A percentile compares a stretch with the other conserved stretches of the same genome.
Conservation (phyloP, 164 flowering plant species). For the Warburgia ugandensis region DNA sequence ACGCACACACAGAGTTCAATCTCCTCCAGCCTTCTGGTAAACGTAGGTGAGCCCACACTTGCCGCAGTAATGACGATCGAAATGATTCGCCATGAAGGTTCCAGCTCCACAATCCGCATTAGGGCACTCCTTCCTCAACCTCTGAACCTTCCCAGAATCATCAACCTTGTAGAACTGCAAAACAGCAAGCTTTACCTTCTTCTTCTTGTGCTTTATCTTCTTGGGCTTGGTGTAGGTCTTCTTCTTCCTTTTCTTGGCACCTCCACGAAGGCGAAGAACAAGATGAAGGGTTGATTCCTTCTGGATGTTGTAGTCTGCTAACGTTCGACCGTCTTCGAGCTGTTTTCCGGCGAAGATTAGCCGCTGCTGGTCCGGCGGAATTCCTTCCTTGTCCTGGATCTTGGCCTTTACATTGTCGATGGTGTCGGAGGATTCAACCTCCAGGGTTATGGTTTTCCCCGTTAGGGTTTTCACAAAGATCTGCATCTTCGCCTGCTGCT, state of each 20-base stretch:
- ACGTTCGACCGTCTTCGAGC: constrained; percentile 53
- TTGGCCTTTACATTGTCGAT: constrained; percentile 20
- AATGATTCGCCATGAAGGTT: too few species aligned
- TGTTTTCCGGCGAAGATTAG: constrained; percentile 53
- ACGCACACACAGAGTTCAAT: too few species aligned
- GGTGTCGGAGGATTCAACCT: constrained; percentile 30
- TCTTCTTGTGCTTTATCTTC: constrained; percentile 53
- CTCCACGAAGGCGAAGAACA: constrained; percentile 41
- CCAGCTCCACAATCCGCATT: too few species aligned
- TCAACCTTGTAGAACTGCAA: constrained; percentile 48
- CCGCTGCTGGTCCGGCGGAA: constrained; percentile 49
- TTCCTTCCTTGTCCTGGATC: constrained; percentile 27
- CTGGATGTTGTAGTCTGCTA: constrained; percentile 49
- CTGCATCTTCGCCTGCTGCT: constrained; percentile 48
- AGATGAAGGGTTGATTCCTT: constrained; percentile 49
- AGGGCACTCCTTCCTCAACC: too few species aligned
- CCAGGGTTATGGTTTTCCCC: constrained; percentile 52
- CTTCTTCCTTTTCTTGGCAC: constrained; percentile 52
- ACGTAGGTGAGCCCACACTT: too few species aligned
- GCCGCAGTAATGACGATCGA: too few species aligned
- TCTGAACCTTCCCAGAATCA: constrained; percentile 45
- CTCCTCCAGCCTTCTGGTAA: too few species aligned
- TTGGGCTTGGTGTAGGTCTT: constrained; percentile 55
- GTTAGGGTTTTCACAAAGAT: constrained; percentile 61
- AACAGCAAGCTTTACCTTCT: constrained; percentile 42